These are phyloP conservation scores for Alternaria gansuensis DNA, from an alignment of 2,329 filamentous ascomycete species.

Conservation along the genomic window DNA sequence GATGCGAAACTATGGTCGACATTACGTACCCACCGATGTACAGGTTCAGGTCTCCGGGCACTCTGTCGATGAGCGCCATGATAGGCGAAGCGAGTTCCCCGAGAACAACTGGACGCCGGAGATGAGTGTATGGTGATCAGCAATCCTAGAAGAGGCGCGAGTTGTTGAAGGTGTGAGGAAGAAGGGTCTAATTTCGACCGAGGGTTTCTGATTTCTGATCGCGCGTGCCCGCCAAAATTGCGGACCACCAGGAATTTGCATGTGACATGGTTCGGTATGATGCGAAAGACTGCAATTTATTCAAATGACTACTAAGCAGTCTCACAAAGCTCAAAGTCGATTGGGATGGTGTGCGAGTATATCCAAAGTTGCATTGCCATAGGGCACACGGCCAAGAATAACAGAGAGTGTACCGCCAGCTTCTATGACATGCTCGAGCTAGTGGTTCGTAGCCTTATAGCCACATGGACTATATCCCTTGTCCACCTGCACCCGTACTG, in stretches of 20 bases:
- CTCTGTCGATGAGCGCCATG: constrained; percentile 70
- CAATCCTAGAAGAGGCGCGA: constrained; percentile 17
- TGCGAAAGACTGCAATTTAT: background rate
- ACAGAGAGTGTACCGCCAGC: background rate
- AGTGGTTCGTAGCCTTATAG: constrained; percentile 1
- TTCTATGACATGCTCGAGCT: background rate
- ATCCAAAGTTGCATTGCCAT: background rate
- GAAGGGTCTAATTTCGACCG: constrained; percentile 38
- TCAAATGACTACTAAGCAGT: background rate
- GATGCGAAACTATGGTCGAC: constrained; percentile 28
- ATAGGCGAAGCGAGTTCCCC: constrained; percentile 23
- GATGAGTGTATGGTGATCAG: constrained; percentile 28
- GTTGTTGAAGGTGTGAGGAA: constrained; percentile 28
- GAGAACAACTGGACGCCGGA: constrained; percentile 31
- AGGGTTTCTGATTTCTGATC: constrained; percentile 29
- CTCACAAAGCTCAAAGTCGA: background rate
- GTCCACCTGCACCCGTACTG: background rate
- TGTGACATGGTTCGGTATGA: constrained; percentile 18
- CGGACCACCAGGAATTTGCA: constrained; percentile 23
- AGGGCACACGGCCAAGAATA: constrained; percentile 1
- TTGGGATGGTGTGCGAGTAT: background rate
- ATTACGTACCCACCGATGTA: constrained; percentile 78
- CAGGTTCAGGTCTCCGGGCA: constrained; percentile 74
- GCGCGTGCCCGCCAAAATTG: constrained; percentile 18
- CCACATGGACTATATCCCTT: background rate